phyloP scores from a whole-genome alignment of 2,329 filamentous ascomycete genomes.

The Neonectria neomacrospora region DNA sequence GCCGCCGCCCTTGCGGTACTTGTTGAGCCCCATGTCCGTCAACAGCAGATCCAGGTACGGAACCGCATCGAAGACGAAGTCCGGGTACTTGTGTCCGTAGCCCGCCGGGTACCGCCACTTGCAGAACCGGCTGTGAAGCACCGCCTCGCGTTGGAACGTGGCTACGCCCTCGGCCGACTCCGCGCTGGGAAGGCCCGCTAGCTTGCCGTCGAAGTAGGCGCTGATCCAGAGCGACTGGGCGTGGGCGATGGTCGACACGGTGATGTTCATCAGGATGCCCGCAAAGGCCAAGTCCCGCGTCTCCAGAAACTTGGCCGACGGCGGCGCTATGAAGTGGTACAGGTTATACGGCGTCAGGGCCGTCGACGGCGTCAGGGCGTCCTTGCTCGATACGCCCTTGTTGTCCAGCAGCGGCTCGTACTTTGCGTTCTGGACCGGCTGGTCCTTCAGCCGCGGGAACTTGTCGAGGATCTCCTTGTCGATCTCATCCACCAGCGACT shows the following conservation, averaged over 20 bases:
- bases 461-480: conserved; percentile 64
- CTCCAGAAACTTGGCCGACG: conserved; percentile 50
- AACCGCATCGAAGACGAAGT: conserved; percentile 80
- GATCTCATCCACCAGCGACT: conserved; percentile 52
- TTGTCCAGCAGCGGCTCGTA: conserved; percentile 56
- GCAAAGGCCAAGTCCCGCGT: conserved; percentile 57
- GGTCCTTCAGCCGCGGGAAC: conserved; percentile 64
- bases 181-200: conserved; percentile 37
- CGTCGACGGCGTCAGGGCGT: conserved; percentile 40
- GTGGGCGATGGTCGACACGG: conserved; percentile 55
- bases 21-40: conserved; percentile 70
- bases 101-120: conserved; percentile 76
- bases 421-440: conserved; percentile 61
- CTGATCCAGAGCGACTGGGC: conserved; percentile 70
- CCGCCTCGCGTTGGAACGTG: conserved; percentile 62
- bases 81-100: conserved; percentile 70
- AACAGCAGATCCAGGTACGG: conserved; percentile 78
- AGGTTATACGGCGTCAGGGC: conserved; percentile 51
- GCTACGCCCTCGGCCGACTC: conserved; percentile 51
- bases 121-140: conserved; percentile 75
- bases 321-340: conserved; percentile 60
- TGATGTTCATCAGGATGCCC: conserved; percentile 57
- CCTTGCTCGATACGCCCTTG: conserved; percentile 49
- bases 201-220: conserved; percentile 65
- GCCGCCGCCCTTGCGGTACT: conserved; percentile 65